Percentiles rank a stretch among this genome's conserved stretches.
Evolutionary conservation across 768 basidiomycete species (phyloP).

Genomic region (Kwoniella sp.): DNA sequence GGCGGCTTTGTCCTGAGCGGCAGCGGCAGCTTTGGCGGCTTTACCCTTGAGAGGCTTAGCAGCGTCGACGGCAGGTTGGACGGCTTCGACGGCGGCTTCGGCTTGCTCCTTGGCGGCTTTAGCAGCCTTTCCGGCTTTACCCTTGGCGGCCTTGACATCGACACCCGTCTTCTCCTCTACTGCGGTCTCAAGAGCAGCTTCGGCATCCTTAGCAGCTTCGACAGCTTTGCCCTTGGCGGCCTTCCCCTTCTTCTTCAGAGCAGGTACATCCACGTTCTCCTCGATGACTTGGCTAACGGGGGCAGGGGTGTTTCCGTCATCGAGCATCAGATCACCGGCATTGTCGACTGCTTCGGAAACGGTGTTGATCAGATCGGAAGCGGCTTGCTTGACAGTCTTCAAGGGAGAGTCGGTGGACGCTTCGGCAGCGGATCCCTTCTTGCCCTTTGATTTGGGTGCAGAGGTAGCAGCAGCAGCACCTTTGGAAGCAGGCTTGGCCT

Average conservation of each 20-base stretch:
- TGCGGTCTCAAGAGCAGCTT: slow-evolving; percentile 15
- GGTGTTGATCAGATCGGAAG: slow-evolving; percentile 24
- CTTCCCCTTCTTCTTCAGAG: slow-evolving; percentile 31
- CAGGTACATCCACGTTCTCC: slow-evolving; percentile 36
- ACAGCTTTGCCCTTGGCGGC: slow-evolving; percentile 19
- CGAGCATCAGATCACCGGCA: slow-evolving; percentile 40
- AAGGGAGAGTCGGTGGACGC: slow-evolving; percentile 20
- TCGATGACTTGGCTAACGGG: slow-evolving; percentile 29
- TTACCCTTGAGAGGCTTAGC: slow-evolving; percentile 32
- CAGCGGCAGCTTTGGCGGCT: slow-evolving; percentile 24
- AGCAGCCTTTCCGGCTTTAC: slow-evolving; percentile 28
- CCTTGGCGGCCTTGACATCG: slow-evolving; percentile 36
- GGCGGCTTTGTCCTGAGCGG: slow-evolving; percentile 21
- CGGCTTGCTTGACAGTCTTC: slow-evolving; percentile 34
- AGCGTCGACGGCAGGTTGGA: slow-evolving; percentile 22
- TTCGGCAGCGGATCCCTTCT: slow-evolving; percentile 28
- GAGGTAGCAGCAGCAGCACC: slow-evolving; percentile 8
- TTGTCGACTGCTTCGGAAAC: slow-evolving; percentile 33
- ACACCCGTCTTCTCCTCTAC: slow-evolving; percentile 30
- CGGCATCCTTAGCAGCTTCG: slow-evolving; percentile 19
- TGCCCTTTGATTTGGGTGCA: slow-evolving; percentile 28
- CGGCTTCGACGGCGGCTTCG: slow-evolving; percentile 18
- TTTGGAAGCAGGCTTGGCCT: slow-evolving; percentile 28
- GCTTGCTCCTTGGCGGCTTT: slow-evolving; percentile 25
- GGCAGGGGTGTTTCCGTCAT: slow-evolving; percentile 34